Percentiles rank a stretch among this genome's conserved stretches.
phyloP scores from a whole-genome alignment of 1,284 basidiomycete genomes.

The Vanrija humicola region DNA sequence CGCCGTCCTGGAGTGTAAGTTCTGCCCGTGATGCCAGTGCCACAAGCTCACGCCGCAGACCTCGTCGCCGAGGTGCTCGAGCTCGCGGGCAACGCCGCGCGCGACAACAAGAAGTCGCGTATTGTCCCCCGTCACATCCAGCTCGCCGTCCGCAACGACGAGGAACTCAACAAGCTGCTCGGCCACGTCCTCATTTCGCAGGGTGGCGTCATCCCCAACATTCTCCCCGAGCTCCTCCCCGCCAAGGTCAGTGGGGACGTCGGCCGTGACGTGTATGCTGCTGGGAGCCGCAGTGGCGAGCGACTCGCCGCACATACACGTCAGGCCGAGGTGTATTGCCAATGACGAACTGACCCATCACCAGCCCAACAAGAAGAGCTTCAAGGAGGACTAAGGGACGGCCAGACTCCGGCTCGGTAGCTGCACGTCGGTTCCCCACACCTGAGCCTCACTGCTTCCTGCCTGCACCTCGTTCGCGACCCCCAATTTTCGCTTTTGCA shows the following conservation, averaged over 20 bases:
- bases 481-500: too few relatives aligned
- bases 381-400: too few relatives aligned
- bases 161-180: conserved; percentile 59
- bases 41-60: conserved; percentile 43
- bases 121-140: conserved; percentile 89
- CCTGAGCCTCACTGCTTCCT: too few relatives aligned
- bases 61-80: conserved; percentile 83
- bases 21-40: not conserved
- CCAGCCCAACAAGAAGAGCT: too few relatives aligned
- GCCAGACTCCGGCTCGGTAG: too few relatives aligned
- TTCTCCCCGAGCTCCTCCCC: conserved; percentile 64
- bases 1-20: conserved; percentile 53
- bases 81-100: conserved; percentile 72
- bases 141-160: conserved; percentile 83
- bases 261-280: conserved; percentile 2
- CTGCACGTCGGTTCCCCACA: too few relatives aligned
- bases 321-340: too few relatives aligned
- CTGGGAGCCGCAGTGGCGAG: too few relatives aligned
- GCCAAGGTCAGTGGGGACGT: conserved; percentile 53
- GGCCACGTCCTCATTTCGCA: conserved; percentile 83
- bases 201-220: conserved; percentile 80
- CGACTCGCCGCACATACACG: too few relatives aligned
- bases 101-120: conserved; percentile 66
- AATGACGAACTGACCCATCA: too few relatives aligned
- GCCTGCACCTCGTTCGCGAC: too few relatives aligned